Base-by-base conservation (phyloP, 1,139 yeast genomes). In the Geotrichum aggregatum region DNA sequence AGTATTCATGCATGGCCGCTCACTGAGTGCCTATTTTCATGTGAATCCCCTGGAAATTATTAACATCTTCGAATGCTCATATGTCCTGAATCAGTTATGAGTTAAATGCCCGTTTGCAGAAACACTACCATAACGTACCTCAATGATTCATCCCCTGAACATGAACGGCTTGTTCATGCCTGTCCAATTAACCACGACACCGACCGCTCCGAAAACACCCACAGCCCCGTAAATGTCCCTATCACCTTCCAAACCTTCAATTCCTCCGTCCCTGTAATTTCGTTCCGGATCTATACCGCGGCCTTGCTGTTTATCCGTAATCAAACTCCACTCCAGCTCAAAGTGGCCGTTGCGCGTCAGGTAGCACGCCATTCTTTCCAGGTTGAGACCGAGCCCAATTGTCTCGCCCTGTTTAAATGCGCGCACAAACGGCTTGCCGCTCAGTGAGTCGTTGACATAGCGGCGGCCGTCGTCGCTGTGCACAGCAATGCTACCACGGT, bases 381-480 rank as follows among this genome's bases (percentile, higher is more conserved):
- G 57, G 28, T 63, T 63, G 36, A 65, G 55, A 4, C 67, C 68
- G 31, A 64, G 18, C 0, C 68, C 68, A 3, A 64, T 45, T 2
- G 65, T 59, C 34, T 63, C 62, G 10, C 65, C 65, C 7, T 49
- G 54, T 1, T 11, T 14, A 41, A 64, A 56, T 4, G 63, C 62
- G 18, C 44, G 39, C 18, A 58, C 55, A 45, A 64, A 62, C 22
- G 58, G 58, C 50, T 58, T 58, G 3, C 68, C 68, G 11, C 57
- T 52, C 19, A 59, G 52, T 22, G 62, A 54, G 44, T 63, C 66
- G 39, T 63, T 61, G 18, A 63, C 59, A 49, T 64, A 65, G 6
- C 66, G 56, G 19, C 62, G 56, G 3, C 68, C 67, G 33, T 64
- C 68, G 43, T 64, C 68, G 5, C 64, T 59, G 42, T 65, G 67